Conservation (phyloP, 768 basidiomycete species). For the Daedaleopsis nitida region DNA sequence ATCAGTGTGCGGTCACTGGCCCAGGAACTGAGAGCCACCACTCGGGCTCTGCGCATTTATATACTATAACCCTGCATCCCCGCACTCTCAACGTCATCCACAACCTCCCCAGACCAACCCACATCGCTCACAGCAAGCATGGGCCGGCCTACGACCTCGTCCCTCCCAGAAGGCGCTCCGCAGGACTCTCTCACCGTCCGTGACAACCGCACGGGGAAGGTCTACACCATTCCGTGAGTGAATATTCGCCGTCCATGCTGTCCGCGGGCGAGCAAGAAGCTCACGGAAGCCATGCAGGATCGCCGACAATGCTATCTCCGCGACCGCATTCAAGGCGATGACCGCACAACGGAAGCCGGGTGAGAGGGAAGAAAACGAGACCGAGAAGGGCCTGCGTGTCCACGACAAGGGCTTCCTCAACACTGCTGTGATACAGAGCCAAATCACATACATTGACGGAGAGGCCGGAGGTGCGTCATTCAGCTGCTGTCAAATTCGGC, state of each 20-base stretch:
- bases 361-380: constrained; percentile 81
- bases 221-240: constrained; percentile 72
- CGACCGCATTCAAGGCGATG: constrained; percentile 81
- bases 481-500: neutral
- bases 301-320: constrained; percentile 74
- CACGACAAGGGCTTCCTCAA: constrained; percentile 82
- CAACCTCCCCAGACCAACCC: neutral
- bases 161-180: constrained; percentile 8
- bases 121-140: constrained; percentile 9
- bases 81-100: neutral
- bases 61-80: neutral
- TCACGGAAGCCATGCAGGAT: constrained; percentile 50
- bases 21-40: no score
- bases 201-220: constrained; percentile 86
- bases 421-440: constrained; percentile 76
- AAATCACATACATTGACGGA: constrained; percentile 91
- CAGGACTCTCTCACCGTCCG: constrained; percentile 56
- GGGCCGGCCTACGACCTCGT: constrained; percentile 24
- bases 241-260: neutral
- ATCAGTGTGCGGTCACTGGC: constrained; percentile 1
- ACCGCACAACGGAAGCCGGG: constrained; percentile 55
- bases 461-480: constrained; percentile 66
- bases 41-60: no score
- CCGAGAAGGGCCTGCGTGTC: constrained; percentile 78
- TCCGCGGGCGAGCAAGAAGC: neutral